Percentiles rank a stretch among this genome's conserved stretches.
Conservation (phyloP, 2,329 filamentous ascomycete genomes). For the Paraphoma sp. region DNA sequence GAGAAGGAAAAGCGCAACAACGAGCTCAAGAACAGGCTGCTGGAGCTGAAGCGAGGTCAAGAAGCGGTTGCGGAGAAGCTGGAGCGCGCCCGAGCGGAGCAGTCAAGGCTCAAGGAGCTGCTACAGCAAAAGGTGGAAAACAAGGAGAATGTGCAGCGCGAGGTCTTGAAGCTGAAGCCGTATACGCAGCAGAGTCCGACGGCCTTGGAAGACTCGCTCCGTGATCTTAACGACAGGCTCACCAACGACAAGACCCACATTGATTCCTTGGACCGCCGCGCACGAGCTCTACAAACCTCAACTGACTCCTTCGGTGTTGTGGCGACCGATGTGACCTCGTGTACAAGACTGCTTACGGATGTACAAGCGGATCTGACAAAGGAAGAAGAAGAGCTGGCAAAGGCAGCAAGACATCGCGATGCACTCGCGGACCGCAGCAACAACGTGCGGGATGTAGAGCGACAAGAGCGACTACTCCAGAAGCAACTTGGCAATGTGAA, state of each 20-base stretch:
- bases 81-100: conserved; percentile 82
- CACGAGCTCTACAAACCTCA: conserved; percentile 90
- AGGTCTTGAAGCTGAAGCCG: conserved; percentile 86
- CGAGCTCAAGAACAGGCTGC: conserved; percentile 80
- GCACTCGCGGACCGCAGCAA: conserved; percentile 86
- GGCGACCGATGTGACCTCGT: conserved; percentile 81
- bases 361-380: conserved; percentile 83
- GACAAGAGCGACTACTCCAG: conserved; percentile 81
- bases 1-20: conserved; percentile 88
- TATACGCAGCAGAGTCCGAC: conserved; percentile 91
- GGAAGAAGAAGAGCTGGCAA: conserved; percentile 87
- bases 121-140: conserved; percentile 75
- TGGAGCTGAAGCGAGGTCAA: conserved; percentile 82
- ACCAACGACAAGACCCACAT: conserved; percentile 82
- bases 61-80: conserved; percentile 82
- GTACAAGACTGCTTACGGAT: conserved; percentile 88
- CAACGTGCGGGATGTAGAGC: conserved; percentile 89
- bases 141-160: conserved; percentile 76
- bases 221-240: conserved; percentile 81
- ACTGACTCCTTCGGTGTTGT: conserved; percentile 88
- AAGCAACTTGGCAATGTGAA: conserved; percentile 86
- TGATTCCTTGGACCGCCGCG: conserved; percentile 83
- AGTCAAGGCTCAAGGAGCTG: conserved; percentile 73
- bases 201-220: conserved; percentile 79
- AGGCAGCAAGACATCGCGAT: conserved; percentile 82